Conservation (phyloP, 2,329 filamentous ascomycete genomes). For the Balansia obtecta region DNA sequence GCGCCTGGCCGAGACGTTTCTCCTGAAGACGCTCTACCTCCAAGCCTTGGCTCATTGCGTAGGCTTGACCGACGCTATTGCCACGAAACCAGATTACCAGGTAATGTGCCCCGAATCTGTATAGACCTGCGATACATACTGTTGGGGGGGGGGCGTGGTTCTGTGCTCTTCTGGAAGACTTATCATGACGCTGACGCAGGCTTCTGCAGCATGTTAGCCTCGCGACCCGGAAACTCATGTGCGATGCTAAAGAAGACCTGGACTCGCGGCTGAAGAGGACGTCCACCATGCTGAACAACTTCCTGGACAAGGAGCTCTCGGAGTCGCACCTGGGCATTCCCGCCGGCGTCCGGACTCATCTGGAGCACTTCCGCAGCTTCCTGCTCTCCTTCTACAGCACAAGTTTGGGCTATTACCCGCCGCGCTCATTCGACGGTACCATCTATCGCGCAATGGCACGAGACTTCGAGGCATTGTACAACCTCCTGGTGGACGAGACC, state of each 20-base stretch:
- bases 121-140: no score
- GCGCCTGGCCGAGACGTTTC: constrained; percentile 54
- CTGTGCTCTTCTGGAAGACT: neutral
- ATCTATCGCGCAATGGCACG: constrained; percentile 49
- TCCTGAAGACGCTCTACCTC: constrained; percentile 52
- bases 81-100: constrained; percentile 44
- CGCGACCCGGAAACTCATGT: constrained; percentile 52
- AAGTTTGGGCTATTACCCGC: constrained; percentile 62
- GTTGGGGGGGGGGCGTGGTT: neutral
- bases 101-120: constrained; percentile 28
- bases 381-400: constrained; percentile 53
- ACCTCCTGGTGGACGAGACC: constrained; percentile 53
- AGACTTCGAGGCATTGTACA: constrained; percentile 61
- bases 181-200: neutral
- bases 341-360: constrained; percentile 47
- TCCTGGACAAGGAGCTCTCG: constrained; percentile 60
- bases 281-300: constrained; percentile 46
- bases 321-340: constrained; percentile 53
- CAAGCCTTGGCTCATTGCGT: constrained; percentile 68
- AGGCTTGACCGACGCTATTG: constrained; percentile 57
- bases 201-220: constrained; percentile 31
- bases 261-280: constrained; percentile 48
- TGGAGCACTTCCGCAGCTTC: constrained; percentile 61
- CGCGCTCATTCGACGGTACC: constrained; percentile 30
- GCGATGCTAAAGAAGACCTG: constrained; percentile 50